Percentiles rank a stretch among this genome's conserved stretches.
phyloP scores from a whole-genome alignment of 2,329 filamentous ascomycete species.

The Trichoderma sp. region DNA sequence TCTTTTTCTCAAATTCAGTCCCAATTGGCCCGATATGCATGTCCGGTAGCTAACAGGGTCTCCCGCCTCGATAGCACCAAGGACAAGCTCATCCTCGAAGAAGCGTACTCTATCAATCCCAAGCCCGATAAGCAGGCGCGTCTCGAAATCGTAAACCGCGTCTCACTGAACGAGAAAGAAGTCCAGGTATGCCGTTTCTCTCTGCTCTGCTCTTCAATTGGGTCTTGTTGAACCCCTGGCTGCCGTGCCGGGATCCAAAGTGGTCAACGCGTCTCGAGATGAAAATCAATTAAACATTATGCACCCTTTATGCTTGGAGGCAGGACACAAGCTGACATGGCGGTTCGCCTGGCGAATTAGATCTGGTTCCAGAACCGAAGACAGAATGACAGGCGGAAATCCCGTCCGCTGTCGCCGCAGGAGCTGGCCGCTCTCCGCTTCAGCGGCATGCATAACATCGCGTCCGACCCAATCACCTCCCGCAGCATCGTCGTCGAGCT shows the following conservation, averaged over 20 bases:
- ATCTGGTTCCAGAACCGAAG: conserved; percentile 98
- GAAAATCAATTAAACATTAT: conserved; percentile 21
- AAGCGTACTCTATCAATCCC: conserved; percentile 79
- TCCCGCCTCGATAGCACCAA: conserved; percentile 61
- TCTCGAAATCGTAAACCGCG: conserved; percentile 78
- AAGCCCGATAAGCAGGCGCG: conserved; percentile 92
- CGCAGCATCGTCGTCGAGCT: conserved; percentile 35
- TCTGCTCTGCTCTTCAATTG: not conserved
- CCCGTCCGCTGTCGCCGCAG: conserved; percentile 76
- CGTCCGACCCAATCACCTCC: conserved; percentile 48
- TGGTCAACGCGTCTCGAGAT: conserved; percentile 21
- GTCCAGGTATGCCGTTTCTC: conserved; percentile 71
- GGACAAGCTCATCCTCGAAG: conserved; percentile 86
- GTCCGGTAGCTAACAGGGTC: conserved; percentile 3
- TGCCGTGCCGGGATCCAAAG: conserved; percentile 9
- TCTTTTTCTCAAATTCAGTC: not conserved
- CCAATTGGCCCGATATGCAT: not conserved
- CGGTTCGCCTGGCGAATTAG: conserved; percentile 49
- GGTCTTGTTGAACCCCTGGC: not conserved
- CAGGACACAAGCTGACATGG: conserved; percentile 23
- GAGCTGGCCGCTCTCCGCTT: conserved; percentile 68
- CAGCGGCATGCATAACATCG: conserved; percentile 56
- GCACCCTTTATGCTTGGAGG: conserved; percentile 18
- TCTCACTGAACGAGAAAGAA: conserved; percentile 91
- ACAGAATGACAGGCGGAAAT: conserved; percentile 89